Percentiles rank a stretch among this genome's conserved stretches.
Conservation (phyloP, 352 stramenopile genomes). For the Pythium diclinum region DNA sequence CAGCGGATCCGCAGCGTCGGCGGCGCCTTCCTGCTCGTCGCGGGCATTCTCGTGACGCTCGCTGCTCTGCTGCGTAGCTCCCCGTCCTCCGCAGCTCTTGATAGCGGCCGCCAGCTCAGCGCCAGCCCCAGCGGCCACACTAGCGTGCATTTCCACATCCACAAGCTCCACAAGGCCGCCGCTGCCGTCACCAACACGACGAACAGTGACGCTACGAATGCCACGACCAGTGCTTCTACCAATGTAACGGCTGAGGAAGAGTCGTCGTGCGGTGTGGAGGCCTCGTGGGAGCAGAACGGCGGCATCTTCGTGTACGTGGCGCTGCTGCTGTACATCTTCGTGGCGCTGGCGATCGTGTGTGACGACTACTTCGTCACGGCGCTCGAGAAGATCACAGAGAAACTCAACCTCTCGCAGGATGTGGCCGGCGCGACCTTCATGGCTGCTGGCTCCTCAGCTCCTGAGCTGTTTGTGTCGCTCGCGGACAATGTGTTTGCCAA, state of each 20-base stretch:
- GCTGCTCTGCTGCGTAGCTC: conserved; percentile 1
- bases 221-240: conserved; percentile 13
- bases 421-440: conserved; percentile 85
- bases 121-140: not conserved
- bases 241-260: conserved; percentile 24
- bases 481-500: conserved; percentile 78
- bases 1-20: conserved; percentile 17
- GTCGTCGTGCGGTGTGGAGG: conserved; percentile 31
- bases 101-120: conserved; percentile 5
- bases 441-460: conserved; percentile 75
- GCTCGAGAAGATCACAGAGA: conserved; percentile 75
- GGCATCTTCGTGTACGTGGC: conserved; percentile 63
- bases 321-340: conserved; percentile 71
- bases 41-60: conserved; percentile 12
- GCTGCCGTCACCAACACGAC: not conserved
- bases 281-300: conserved; percentile 50
- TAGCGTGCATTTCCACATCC: conserved; percentile 10
- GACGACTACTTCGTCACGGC: conserved; percentile 87
- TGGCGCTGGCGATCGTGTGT: conserved; percentile 85
- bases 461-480: conserved; percentile 78
- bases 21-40: conserved; percentile 13
- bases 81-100: not conserved
- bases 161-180: conserved; percentile 2
- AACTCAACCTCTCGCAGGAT: conserved; percentile 58
- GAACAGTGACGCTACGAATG: not conserved